A percentile compares a stretch with the other conserved stretches of the same genome.
Conservation (phyloP, 1,139 yeast species). For the Debaryomycetaceae sp. region DNA sequence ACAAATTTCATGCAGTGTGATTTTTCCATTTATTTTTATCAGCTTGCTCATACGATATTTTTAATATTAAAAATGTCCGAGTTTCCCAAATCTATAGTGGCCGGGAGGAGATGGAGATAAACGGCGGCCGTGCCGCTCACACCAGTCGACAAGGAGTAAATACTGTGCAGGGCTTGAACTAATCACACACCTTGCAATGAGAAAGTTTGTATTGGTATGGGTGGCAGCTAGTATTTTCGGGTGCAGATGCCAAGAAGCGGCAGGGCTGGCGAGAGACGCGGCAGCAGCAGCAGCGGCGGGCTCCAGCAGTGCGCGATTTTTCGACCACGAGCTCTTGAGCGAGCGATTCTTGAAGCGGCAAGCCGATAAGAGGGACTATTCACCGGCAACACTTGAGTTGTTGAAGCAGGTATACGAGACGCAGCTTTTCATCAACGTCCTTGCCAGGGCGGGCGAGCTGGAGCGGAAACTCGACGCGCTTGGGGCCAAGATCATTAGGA, state of each 20-base stretch:
- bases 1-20: no score
- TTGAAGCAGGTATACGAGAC: slow-evolving; percentile 15
- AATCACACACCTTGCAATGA: no score
- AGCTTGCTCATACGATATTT: no score
- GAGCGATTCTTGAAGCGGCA: neutral
- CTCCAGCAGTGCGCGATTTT: slow-evolving; percentile 1
- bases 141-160: no score
- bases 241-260: neutral
- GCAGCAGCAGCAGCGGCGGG: neutral
- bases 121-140: no score
- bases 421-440: slow-evolving; percentile 17
- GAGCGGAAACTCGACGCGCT: slow-evolving; percentile 12
- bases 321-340: slow-evolving; percentile 1
- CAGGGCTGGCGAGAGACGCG: neutral
- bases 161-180: no score
- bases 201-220: no score
- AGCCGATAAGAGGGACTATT: slow-evolving; percentile 10
- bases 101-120: no score
- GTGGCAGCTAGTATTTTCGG: no score
- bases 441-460: slow-evolving; percentile 20
- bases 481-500: slow-evolving; percentile 9
- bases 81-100: no score
- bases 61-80: no score
- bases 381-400: slow-evolving; percentile 3
- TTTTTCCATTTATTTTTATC: no score